These are phyloP conservation scores for Scedosporium minutisporum DNA, from an alignment of 2,329 filamentous ascomycete species.

Conservation along the genomic window DNA sequence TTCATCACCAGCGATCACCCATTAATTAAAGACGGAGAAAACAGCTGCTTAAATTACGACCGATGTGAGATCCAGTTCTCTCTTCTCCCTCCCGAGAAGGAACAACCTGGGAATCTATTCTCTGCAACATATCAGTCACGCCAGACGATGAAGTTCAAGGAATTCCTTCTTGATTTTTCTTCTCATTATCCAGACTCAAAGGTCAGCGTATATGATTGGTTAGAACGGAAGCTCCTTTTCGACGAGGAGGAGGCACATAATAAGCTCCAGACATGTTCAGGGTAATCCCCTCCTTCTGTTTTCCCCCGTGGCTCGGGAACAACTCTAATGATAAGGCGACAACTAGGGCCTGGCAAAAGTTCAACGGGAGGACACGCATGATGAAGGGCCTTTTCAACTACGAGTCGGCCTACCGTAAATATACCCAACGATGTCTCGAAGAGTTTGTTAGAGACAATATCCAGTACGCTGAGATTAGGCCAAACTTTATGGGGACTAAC, in stretches of 20 bases:
- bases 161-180: constrained; percentile 29
- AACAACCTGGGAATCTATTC: constrained; percentile 38
- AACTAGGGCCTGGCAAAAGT: constrained; percentile 46
- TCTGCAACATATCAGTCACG: constrained; percentile 33
- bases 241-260: constrained; percentile 49
- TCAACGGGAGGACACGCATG: constrained; percentile 59
- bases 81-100: constrained; percentile 28
- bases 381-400: constrained; percentile 67
- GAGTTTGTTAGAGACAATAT: constrained; percentile 56
- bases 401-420: constrained; percentile 49
- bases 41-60: constrained; percentile 33
- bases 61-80: constrained; percentile 54
- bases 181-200: constrained; percentile 14
- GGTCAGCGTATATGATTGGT: constrained; percentile 38
- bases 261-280: constrained; percentile 36
- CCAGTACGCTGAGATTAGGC: constrained; percentile 62
- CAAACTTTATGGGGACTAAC: constrained; percentile 58
- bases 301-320: too few species aligned
- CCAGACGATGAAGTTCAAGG: constrained; percentile 31
- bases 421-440: constrained; percentile 49
- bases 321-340: constrained; percentile 8
- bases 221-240: constrained; percentile 53
- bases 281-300: constrained; percentile 31
- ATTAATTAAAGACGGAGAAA: constrained; percentile 28
- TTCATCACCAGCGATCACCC: constrained; percentile 53